These are phyloP conservation scores for Mortierella sp. DNA, from an alignment of 371 early-diverging fungal genomes.

Conservation along the genomic window DNA sequence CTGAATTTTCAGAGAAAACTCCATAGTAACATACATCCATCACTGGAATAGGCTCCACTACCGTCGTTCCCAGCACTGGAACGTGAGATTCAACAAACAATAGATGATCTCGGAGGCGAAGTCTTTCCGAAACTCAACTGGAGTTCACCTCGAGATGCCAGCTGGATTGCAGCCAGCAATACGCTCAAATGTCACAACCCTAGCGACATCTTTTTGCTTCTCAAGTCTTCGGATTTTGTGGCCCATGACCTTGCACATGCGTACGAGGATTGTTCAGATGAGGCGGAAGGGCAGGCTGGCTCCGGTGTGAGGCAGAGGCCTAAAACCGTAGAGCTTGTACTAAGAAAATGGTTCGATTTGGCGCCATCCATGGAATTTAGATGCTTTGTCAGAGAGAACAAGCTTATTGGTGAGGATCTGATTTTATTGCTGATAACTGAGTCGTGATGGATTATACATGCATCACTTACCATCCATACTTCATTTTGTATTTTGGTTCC, in stretches of 20 bases:
- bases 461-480: too few species aligned
- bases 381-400: constrained; percentile 83
- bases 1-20: neutral
- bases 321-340: constrained; percentile 70
- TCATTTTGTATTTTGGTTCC: neutral
- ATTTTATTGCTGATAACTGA: neutral
- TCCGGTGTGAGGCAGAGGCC: constrained; percentile 34
- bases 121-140: constrained; percentile 96
- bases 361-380: constrained; percentile 94
- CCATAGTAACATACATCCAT: neutral
- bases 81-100: constrained; percentile 70
- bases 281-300: constrained; percentile 15
- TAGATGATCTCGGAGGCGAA: constrained; percentile 81
- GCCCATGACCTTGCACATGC: constrained; percentile 88
- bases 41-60: constrained; percentile 18
- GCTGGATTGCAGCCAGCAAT: constrained; percentile 88
- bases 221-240: constrained; percentile 93
- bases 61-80: constrained; percentile 75
- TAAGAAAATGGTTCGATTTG: constrained; percentile 89
- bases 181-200: constrained; percentile 82
- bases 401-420: constrained; percentile 68
- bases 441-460: too few species aligned
- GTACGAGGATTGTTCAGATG: constrained; percentile 69
- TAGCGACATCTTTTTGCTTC: constrained; percentile 85
- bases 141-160: constrained; percentile 95